phyloP scores from a whole-genome alignment of 1,284 basidiomycete species.

The Boletellus deceptivus region DNA sequence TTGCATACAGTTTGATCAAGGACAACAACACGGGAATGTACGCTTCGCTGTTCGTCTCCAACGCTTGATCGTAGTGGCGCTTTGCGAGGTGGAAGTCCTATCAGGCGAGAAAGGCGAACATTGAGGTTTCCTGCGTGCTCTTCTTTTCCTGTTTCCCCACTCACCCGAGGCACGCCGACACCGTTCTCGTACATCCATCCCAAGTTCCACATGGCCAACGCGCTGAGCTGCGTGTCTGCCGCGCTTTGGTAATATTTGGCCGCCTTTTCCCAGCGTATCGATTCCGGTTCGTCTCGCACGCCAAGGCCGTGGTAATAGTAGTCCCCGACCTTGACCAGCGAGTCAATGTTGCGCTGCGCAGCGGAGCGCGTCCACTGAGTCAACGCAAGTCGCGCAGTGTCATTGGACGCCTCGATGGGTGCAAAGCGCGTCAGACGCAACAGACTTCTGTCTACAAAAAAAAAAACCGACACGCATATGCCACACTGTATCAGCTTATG shows the following conservation, averaged over 20 bases:
- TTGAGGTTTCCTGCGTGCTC: too few relatives aligned
- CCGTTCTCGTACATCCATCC: conserved; percentile 99
- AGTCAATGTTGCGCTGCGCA: conserved; percentile 90
- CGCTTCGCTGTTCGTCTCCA: conserved; percentile 85
- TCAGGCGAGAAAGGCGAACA: not conserved
- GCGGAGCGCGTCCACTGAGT: conserved; percentile 95
- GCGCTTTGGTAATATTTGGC: conserved; percentile 92
- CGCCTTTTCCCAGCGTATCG: conserved; percentile 77
- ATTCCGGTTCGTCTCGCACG: conserved; percentile 59
- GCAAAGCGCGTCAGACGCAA: conserved; percentile 68
- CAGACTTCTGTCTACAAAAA: conserved; percentile 64
- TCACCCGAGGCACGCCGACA: conserved; percentile 80
- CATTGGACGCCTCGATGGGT: conserved; percentile 66
- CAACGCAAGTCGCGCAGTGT: conserved; percentile 79
- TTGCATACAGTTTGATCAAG: conserved; percentile 77
- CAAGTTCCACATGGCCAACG: conserved; percentile 97
- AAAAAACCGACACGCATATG: not conserved
- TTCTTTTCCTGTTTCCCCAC: conserved; percentile 12
- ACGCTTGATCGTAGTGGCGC: conserved; percentile 88
- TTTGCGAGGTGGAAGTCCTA: conserved; percentile 97
- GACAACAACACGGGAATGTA: conserved; percentile 86
- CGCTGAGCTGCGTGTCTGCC: conserved; percentile 86
- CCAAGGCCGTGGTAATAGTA: conserved; percentile 92
- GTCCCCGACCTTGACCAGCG: conserved; percentile 94
- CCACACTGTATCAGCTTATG: not conserved